Conservation (phyloP, 495 filamentous ascomycete genomes). For the Evansstolkia leycettana region DNA sequence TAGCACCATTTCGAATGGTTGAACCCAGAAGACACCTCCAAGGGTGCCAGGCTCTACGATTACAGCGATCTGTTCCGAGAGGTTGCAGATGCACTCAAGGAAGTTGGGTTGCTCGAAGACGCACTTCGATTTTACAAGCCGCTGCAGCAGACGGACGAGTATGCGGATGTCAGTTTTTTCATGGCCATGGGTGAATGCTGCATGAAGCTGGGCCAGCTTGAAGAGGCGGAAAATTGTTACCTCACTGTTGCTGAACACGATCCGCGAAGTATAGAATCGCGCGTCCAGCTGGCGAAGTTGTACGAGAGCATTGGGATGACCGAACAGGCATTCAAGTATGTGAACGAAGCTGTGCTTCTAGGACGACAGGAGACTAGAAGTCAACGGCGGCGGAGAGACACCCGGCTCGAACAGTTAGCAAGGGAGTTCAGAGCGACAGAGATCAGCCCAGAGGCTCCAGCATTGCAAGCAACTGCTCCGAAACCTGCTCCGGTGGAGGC, state of each 20-base stretch:
- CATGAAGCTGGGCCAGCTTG: constrained; percentile 42
- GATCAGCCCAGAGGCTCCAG: not conserved
- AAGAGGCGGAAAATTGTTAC: constrained; percentile 65
- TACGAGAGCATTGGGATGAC: constrained; percentile 59
- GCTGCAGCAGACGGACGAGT: constrained; percentile 44
- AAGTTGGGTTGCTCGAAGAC: constrained; percentile 39
- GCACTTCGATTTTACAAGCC: constrained; percentile 67
- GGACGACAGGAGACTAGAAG: constrained; percentile 28
- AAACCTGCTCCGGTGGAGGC: constrained; percentile 13
- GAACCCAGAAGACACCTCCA: constrained; percentile 40
- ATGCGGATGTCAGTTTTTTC: constrained; percentile 48
- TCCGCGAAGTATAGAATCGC: constrained; percentile 52
- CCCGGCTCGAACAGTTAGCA: constrained; percentile 29
- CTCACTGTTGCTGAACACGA: constrained; percentile 59
- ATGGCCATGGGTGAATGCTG: constrained; percentile 67
- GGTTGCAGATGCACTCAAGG: constrained; percentile 54
- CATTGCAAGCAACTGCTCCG: constrained; percentile 12
- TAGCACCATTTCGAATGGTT: constrained; percentile 54
- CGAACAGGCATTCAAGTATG: constrained; percentile 60
- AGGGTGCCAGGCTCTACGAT: constrained; percentile 39
- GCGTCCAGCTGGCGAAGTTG: constrained; percentile 64
- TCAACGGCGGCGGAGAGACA: constrained; percentile 25
- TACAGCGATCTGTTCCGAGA: constrained; percentile 70
- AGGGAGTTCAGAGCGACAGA: constrained; percentile 24
- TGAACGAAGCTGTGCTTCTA: constrained; percentile 61